Evolutionary conservation across 2,329 filamentous ascomycete genomes (phyloP).

Genomic region (Trichoderma sp.): DNA sequence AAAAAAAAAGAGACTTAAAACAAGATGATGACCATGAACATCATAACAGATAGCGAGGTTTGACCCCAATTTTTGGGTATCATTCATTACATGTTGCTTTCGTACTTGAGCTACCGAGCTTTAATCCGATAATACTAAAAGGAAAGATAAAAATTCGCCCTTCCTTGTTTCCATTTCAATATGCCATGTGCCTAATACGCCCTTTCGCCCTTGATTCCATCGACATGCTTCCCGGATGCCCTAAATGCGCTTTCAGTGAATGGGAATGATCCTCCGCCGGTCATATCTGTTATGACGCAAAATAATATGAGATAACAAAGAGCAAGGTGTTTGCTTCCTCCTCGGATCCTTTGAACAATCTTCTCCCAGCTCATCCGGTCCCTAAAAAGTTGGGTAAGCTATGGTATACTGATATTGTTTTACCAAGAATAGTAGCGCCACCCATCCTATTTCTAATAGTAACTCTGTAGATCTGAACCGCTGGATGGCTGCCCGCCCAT

Average conservation of each 20-base stretch:
- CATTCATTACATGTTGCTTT: constrained; percentile 17
- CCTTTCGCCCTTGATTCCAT: constrained; percentile 2
- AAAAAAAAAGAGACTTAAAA: not conserved
- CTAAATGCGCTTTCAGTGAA: not conserved
- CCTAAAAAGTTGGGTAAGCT: not conserved
- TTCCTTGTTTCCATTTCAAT: not conserved
- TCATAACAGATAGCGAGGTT: not conserved
- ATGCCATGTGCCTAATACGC: constrained; percentile 7
- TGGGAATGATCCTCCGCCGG: not conserved
- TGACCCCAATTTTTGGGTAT: constrained; percentile 18
- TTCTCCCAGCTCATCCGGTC: constrained; percentile 8
- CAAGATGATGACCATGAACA: not conserved
- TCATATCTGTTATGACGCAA: not conserved
- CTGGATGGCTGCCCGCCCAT: constrained; percentile 31
- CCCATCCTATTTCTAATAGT: constrained; percentile 38
- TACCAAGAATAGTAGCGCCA: not conserved
- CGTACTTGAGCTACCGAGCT: not conserved
- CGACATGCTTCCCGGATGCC: not conserved
- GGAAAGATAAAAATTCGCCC: not conserved
- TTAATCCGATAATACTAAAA: not conserved
- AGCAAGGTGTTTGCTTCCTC: not conserved
- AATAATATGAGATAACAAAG: too few species aligned
- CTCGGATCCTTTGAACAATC: not conserved
- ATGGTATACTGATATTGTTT: not conserved
- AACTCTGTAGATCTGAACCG: constrained; percentile 44